These are phyloP conservation scores for Alectoria sarmentosa DNA, from an alignment of 495 filamentous ascomycete species.

Conservation along the genomic window DNA sequence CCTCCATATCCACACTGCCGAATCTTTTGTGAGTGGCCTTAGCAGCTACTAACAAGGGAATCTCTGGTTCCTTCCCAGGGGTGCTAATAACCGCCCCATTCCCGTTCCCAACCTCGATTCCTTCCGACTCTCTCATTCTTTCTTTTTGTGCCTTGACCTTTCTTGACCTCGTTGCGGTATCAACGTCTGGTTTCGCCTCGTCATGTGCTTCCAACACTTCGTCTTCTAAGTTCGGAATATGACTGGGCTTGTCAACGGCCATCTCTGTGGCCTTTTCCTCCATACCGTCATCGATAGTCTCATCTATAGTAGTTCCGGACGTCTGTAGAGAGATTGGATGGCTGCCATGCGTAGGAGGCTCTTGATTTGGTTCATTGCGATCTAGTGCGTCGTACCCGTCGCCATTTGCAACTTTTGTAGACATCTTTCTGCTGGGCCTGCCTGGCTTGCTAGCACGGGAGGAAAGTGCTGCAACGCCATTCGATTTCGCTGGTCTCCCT, in stretches of 20 bases:
- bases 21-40: conserved; percentile 14
- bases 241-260: not conserved
- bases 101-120: not conserved
- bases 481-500: not conserved
- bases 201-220: not conserved
- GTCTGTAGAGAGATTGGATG: not conserved
- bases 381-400: not conserved
- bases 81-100: not conserved
- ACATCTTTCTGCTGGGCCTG: not conserved
- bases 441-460: not conserved
- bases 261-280: not conserved
- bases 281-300: not conserved
- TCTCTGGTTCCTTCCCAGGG: not conserved
- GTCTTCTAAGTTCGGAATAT: too few species aligned
- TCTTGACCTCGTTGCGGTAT: not conserved
- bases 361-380: not conserved
- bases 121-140: not conserved
- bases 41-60: not conserved
- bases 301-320: not conserved
- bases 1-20: conserved; percentile 12
- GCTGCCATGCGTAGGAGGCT: not conserved
- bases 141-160: not conserved
- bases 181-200: not conserved
- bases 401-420: not conserved
- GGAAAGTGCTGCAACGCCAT: not conserved